Evolutionary conservation across 352 stramenopile genomes (phyloP).

Genomic region (Peronospora farinosa): DNA sequence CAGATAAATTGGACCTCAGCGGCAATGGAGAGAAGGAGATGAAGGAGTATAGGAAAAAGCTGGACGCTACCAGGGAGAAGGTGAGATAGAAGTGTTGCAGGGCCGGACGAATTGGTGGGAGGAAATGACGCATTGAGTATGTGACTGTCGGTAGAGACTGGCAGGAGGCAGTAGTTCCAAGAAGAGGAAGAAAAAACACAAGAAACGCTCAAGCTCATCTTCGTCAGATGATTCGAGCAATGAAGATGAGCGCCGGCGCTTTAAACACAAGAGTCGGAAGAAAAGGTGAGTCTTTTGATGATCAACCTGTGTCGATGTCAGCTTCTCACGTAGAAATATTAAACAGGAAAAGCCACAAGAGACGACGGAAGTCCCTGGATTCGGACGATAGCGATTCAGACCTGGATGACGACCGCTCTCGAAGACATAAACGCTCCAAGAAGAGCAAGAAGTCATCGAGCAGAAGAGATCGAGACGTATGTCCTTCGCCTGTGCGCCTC

Average conservation of each 20-base stretch:
- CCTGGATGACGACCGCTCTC: conserved; percentile 27
- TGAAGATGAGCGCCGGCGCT: conserved; percentile 41
- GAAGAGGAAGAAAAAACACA: conserved; percentile 81
- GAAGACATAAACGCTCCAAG: conserved; percentile 30
- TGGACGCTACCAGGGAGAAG: conserved; percentile 89
- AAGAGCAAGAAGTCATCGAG: conserved; percentile 39
- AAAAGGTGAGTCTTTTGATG: conserved; percentile 45
- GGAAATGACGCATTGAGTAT: conserved; percentile 1
- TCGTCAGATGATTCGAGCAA: conserved; percentile 47
- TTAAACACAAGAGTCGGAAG: conserved; percentile 63
- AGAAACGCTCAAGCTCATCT: conserved; percentile 50
- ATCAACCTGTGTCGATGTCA: conserved; percentile 1
- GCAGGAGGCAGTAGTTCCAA: conserved; percentile 61
- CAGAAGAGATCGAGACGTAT: conserved; percentile 39
- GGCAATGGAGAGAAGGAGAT: conserved; percentile 90
- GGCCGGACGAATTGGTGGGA: neutral
- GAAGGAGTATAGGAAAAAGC: conserved; percentile 89
- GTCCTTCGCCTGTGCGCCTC: conserved; percentile 65
- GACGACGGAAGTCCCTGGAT: conserved; percentile 42
- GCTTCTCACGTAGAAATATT: conserved; percentile 13
- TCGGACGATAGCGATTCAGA: conserved; percentile 33
- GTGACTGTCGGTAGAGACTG: conserved; percentile 38
- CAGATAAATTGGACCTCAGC: conserved; percentile 88
- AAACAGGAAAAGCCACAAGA: conserved; percentile 60
- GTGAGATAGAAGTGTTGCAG: conserved; percentile 14